Evolutionary conservation across 768 basidiomycete genomes (phyloP), one percentile per base, ranked within the genome.

Genomic region (Suillus luteus): DNA sequence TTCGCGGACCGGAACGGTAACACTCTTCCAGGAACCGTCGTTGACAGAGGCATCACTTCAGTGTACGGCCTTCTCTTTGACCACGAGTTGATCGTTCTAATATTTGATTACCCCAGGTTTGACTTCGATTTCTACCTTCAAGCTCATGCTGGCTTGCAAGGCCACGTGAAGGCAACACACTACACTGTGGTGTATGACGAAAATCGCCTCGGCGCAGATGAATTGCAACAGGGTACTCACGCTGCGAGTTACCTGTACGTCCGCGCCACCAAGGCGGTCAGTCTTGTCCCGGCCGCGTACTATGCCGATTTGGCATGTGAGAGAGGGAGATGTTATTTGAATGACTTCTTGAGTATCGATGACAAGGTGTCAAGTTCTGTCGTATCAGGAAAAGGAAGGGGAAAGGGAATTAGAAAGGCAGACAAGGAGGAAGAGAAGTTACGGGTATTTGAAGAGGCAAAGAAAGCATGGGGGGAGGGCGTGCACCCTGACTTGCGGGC

Each of bases 261-360:
- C 1, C 84, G 93, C 6, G 91, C 92, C 1, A 95, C 92, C 6
- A 89, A 91, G 69, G 89, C 92, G 0, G 93, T 95, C 38, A 92
- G 90, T 70, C 78, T 94, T 22, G 81, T 93, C 10, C 91, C 92
- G 0, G 83, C 91, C 0, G 91, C 91, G 0, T 92, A 92, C 70
- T 92, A 92, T 68, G 89, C 91, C 8, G 91, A 93, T 75, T 76
- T 93, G 59, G 92, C 91, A 1, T 93, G 91, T 72, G 92, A 94
- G 75, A 79, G 92, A 12, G 92, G 89, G 0, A 77, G 92, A 38
- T 89, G 81, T 70, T 94, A 92, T 69, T 67, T 94, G 49, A 90
- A 92, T 65, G 86, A 88, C 2, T 87, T 92, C 59, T 73, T 93
- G 72, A 83, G 78, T 49, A 73, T 80, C 2, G 83, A 84, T 24